These are phyloP conservation scores for Boletus nobilissimus DNA, from an alignment of 1,284 basidiomycete genomes.

Conservation along the genomic window DNA sequence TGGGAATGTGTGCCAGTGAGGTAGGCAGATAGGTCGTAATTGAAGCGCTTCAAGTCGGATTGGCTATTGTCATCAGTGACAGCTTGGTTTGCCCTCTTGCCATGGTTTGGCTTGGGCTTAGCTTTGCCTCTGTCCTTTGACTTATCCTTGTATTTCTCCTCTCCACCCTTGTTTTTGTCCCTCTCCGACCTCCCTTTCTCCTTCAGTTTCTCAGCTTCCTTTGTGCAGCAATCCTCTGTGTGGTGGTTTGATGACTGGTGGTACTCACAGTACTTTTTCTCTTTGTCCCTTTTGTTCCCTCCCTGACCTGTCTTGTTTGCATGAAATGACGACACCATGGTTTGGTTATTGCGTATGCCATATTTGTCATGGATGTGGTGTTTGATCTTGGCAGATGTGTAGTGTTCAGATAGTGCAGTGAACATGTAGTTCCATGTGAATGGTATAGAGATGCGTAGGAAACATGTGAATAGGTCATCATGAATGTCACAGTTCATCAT, in stretches of 20 bases:
- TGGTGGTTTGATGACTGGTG: background rate
- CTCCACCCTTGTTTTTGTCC: background rate
- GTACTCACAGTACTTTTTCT: background rate
- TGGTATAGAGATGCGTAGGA: conserved; percentile 25
- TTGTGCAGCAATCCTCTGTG: background rate
- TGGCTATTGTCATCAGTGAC: background rate
- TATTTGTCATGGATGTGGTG: conserved; percentile 5
- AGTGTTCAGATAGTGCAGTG: background rate
- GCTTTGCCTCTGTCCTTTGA: too few relatives aligned
- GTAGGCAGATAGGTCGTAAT: background rate
- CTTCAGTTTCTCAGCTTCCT: background rate
- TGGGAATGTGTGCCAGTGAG: background rate
- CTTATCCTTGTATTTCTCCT: too few relatives aligned
- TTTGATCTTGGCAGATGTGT: conserved; percentile 13
- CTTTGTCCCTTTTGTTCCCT: background rate
- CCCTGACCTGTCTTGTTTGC: background rate
- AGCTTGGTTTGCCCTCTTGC: background rate
- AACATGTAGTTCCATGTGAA: conserved; percentile 19
- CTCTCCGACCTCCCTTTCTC: background rate
- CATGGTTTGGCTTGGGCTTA: background rate
- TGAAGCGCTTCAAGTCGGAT: background rate
- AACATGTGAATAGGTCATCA: conserved; percentile 6
- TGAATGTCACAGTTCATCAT: background rate
- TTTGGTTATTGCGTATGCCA: background rate
- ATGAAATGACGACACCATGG: background rate